Evolutionary conservation across 2,329 filamentous ascomycete genomes (phyloP), one percentile per base, ranked within the genome.

Genomic region (Alternaria brassicae): DNA sequence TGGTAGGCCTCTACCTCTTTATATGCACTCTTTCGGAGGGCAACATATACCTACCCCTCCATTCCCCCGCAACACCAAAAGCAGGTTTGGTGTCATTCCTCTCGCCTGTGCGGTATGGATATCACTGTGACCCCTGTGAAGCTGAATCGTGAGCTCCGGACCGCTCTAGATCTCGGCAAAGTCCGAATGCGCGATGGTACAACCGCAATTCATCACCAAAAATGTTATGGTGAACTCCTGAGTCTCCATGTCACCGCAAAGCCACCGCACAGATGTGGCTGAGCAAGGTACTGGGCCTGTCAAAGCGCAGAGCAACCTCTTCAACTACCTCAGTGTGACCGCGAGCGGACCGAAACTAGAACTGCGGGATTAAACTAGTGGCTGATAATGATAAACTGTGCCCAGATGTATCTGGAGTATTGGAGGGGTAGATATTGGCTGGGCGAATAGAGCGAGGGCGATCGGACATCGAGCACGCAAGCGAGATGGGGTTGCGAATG

Each of bases 81-180:
- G 52, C 53, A 49, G 36, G 53, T 41, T 55, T 49, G 34, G 23
- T 49, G 34, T 37, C 34, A 17, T 40, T 28, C 19, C 3, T 47
- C n/a, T 32, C 40, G 30, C 27, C 19, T 47, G 25, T 32, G 42
- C 37, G 32, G 19, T n/a, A 49, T 40, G 17, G 27, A 17, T 32
- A 40, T 55, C 44, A 27, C 36, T 34, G 17, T 15, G 52, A 55
- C 36, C 53, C 52, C 52, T 55, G 52, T 45, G 42, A 40, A 55
- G 42, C 52, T 55, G 52, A 55, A n/a, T 30, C 27, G 21, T 49
- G 28, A 39, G 42, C 21, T 41, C 8, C 44, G 34, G 53, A 50
- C 34, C 53, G 53, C 42, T 55, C 42, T 55, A 55, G 53, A 55
- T 50, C 36, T 41, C 36, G 44, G 42, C 42, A 32, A 55, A 37